Evolutionary conservation across 2,329 filamentous ascomycete species (phyloP), one percentile per base, ranked within the genome.

Genomic region (Fusarium sp.): DNA sequence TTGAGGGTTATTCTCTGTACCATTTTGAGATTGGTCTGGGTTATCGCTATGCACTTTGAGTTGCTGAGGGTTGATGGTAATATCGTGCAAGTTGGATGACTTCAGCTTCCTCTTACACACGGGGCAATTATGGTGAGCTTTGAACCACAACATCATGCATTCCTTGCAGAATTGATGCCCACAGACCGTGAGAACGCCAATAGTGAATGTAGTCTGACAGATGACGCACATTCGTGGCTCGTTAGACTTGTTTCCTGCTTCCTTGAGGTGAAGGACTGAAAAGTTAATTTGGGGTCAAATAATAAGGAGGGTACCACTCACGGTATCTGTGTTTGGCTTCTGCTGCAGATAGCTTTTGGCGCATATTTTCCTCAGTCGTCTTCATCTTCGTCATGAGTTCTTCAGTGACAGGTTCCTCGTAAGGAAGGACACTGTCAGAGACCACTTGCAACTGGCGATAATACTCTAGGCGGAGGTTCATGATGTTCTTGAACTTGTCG

Each of bases 111-210:
- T 88, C 80, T 97, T 97, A 85, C 96, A 99, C 9, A 94, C 87
- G 0, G 95, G 95, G 75, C 95, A 98, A 56, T 89, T 95, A 22
- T 86, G 88, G 74, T 94, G 91, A 36, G 89, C 85, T 62, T 84
- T 86, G 84, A 92, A 94, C 96, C 96, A 98, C 17, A 90, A 75
- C 41, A 86, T 86, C 74, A 98, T 91, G 80, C 96, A 98, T 33
- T 94, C 92, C 76, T 94, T 94, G 84, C 95, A 98, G 79, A 94
- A 98, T 71, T 94, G 90, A 78, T 99, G 96, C 0, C 95, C 95
- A 79, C 96, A 98, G 2, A 94, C 88, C 0, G 95, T 98, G 68
- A 95, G 85, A 57, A 93, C 89, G 58, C 95, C 95, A n/a, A 90
- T 84, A 65, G 92, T 90, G 75, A 98, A 97, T 0, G 85, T 79